A percentile compares a stretch with the other conserved stretches of the same genome.
These are phyloP conservation scores for Aspergillus sp. DNA, from an alignment of 2,329 filamentous ascomycete genomes.

Conservation along the genomic window DNA sequence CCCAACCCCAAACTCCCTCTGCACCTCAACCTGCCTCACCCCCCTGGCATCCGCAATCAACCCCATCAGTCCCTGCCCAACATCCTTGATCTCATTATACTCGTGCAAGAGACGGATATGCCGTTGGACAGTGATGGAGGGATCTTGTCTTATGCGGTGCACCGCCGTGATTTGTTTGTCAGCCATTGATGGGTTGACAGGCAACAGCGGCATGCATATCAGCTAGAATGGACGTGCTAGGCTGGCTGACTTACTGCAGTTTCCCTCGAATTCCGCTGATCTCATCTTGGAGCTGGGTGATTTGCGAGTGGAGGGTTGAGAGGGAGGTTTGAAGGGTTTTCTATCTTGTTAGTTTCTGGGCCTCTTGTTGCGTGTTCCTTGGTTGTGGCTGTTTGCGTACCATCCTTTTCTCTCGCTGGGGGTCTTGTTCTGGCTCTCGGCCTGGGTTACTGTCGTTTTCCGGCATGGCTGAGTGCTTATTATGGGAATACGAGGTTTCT, in stretches of 20 bases:
- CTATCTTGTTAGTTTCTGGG: slow-evolving; percentile 8
- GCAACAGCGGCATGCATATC: too few relatives aligned
- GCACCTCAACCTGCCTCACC: slow-evolving; percentile 41
- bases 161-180: too few relatives aligned
- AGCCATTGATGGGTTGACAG: too few relatives aligned
- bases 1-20: slow-evolving; percentile 32
- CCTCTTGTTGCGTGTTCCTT: too few relatives aligned
- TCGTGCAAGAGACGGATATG: slow-evolving; percentile 59
- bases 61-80: slow-evolving; percentile 57
- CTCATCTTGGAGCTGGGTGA: slow-evolving; percentile 29
- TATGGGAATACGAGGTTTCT: neutral
- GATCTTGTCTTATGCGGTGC: slow-evolving; percentile 17
- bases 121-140: slow-evolving; percentile 48
- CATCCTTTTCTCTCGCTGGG: slow-evolving; percentile 16
- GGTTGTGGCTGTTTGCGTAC: slow-evolving; percentile 8
- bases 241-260: slow-evolving; percentile 24
- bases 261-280: slow-evolving; percentile 27
- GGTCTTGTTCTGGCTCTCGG: slow-evolving; percentile 7
- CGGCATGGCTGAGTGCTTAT: too few relatives aligned
- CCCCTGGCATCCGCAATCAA: slow-evolving; percentile 59
- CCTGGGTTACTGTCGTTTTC: neutral
- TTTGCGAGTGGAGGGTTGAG: slow-evolving; percentile 40
- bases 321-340: slow-evolving; percentile 17
- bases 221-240: neutral
- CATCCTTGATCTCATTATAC: slow-evolving; percentile 65